Conservation (phyloP, 1,284 basidiomycete genomes). For the Ustilago crameri region DNA sequence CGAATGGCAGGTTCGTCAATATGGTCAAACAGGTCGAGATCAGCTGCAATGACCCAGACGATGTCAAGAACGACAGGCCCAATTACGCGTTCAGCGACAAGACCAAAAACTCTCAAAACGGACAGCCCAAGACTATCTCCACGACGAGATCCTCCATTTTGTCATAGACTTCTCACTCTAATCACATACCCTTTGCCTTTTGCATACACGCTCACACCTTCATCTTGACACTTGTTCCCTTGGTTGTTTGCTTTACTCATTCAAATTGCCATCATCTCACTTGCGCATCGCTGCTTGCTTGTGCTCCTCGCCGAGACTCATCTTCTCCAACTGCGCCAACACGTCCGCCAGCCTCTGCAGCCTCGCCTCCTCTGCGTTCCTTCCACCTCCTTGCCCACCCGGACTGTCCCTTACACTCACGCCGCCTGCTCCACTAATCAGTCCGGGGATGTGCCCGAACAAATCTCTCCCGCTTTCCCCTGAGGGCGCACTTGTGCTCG, state of each 20-base stretch:
- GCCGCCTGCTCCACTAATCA: conserved; percentile 20
- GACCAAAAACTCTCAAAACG: conserved; percentile 23
- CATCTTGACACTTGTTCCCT: too few species aligned
- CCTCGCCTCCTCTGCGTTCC: conserved; percentile 20
- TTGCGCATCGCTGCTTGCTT: conserved; percentile 4
- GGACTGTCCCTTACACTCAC: neutral
- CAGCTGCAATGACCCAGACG: conserved; percentile 37
- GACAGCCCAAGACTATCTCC: conserved; percentile 31
- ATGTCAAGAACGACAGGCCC: conserved; percentile 22
- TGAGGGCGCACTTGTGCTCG: conserved; percentile 8
- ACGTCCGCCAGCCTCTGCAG: conserved; percentile 41
- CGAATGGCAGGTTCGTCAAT: conserved; percentile 36
- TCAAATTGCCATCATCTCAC: too few species aligned
- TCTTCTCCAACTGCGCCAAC: conserved; percentile 36
- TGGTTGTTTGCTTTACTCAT: too few species aligned
- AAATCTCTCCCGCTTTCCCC: conserved; percentile 17
- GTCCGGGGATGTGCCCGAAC: conserved; percentile 34
- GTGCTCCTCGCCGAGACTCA: conserved; percentile 11
- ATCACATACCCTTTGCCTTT: neutral
- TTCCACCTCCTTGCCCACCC: conserved; percentile 6
- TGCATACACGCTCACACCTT: too few species aligned
- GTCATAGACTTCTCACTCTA: conserved; percentile 23
- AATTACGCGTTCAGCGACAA: conserved; percentile 37
- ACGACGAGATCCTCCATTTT: conserved; percentile 24
- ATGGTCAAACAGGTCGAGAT: conserved; percentile 38